Evolutionary conservation across 371 early-diverging fungal genomes (phyloP).

Genomic region (Lichtheimia ornata): DNA sequence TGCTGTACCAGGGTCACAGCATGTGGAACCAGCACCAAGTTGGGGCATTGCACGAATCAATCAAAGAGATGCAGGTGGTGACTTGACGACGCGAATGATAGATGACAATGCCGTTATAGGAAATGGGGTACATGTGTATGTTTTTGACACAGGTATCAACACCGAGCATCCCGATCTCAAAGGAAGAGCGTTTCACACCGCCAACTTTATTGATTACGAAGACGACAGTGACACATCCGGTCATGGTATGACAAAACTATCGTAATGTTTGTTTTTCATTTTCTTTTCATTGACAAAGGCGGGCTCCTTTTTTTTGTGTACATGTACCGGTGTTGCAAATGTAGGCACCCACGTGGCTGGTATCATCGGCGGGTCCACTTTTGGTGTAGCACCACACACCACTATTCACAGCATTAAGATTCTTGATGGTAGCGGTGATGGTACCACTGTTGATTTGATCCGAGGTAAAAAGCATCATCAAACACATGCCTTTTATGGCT

Average conservation of each 20-base stretch:
- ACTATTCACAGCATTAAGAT: constrained; percentile 67
- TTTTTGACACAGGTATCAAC: constrained; percentile 78
- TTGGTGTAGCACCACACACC: constrained; percentile 70
- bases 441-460: constrained; percentile 36
- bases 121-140: constrained; percentile 63
- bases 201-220: constrained; percentile 57
- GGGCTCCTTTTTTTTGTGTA: too few relatives aligned
- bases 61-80: constrained; percentile 30
- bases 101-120: constrained; percentile 24
- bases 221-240: constrained; percentile 46
- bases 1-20: not conserved
- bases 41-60: constrained; percentile 66
- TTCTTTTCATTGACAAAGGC: too few relatives aligned
- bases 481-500: constrained; percentile 7
- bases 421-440: constrained; percentile 54
- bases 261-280: not conserved
- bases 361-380: constrained; percentile 59
- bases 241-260: constrained; percentile 39
- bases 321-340: not conserved
- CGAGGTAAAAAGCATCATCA: constrained; percentile 26
- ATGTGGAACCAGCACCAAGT: constrained; percentile 34
- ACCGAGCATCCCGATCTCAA: constrained; percentile 77
- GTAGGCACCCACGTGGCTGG: constrained; percentile 77
- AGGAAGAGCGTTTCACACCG: constrained; percentile 77
- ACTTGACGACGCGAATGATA: constrained; percentile 18